Evolutionary conservation across 148 eudicot species (phyloP), one percentile per base, ranked within the genome.

Genomic region (Hydrangea macrophylla): DNA sequence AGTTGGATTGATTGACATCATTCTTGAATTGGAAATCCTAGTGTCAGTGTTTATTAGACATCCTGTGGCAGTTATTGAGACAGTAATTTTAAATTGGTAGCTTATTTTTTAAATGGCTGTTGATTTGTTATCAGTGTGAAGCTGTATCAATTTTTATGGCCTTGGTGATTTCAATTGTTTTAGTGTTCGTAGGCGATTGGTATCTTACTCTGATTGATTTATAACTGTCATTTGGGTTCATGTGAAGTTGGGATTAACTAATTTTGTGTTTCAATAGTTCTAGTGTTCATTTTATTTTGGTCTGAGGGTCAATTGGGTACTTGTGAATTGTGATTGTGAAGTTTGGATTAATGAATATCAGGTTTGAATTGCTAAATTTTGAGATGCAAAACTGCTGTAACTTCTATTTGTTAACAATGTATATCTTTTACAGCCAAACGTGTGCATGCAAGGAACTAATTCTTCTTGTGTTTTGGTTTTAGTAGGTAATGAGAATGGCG

Each of bases 401-500:
- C 15, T 15, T 27, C 36, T 50, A 51, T 30, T 53, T n/a, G 12
- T 54, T 2, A 26, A n/a, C 13, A 26, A 54, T 39, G 37, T 26
- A 9, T 25, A 55, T 51, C 1, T 48, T n/a, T 58, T 42, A 5
- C 20, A 31, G 28, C 11, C 1, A 13, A 18, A 5, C 6, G 23
- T 48, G 5, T 8, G 5, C 22, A 1, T 48, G 22, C 28, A 55
- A 9, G 53, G 62, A 5, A 67, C 62, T 31, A 20, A 60, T 28
- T 53, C 54, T 17, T 67, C 27, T 60, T 28, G 30, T 17, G 7
- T 36, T 60, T 53, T 39, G 27, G 36, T 67, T 67, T 51, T 13
- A 11, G 2, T 62, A 78, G 81, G 66, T 32, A 59, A 73, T 64
- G 33, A 35, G 17, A 66, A 32, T 26, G 62, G 56, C 31, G 72